Conservation (phyloP, 495 filamentous ascomycete species). For the Patellaria atrata region DNA sequence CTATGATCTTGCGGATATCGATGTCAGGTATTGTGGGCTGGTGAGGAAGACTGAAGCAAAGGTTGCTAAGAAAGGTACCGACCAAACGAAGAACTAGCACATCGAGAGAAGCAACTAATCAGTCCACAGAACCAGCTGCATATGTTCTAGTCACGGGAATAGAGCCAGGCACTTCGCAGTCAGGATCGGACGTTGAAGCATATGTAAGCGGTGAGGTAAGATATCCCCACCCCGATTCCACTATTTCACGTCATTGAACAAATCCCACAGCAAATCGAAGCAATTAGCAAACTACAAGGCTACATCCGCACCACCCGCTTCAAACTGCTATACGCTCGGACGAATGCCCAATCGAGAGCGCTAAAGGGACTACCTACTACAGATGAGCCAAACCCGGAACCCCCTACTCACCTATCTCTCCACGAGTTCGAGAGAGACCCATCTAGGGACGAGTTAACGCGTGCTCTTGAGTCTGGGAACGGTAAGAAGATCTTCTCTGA, state of each 20-base stretch:
- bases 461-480: neutral
- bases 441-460: no score
- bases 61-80: constrained; percentile 12
- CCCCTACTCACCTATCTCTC: constrained; percentile 12
- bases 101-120: neutral
- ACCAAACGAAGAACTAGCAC: neutral
- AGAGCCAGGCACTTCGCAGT: constrained; percentile 12
- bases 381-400: constrained; percentile 16
- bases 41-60: constrained; percentile 13
- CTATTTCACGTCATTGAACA: neutral
- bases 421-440: constrained; percentile 14
- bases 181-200: constrained; percentile 13
- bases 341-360: constrained; percentile 14
- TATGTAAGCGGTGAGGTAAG: constrained; percentile 13
- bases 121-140: constrained; percentile 5
- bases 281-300: constrained; percentile 8
- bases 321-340: constrained; percentile 11
- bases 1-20: constrained; percentile 21
- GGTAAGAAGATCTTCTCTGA: constrained; percentile 3
- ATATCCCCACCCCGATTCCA: no score
- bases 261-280: constrained; percentile 4
- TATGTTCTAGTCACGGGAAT: constrained; percentile 11
- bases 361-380: constrained; percentile 16
- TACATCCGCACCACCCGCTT: constrained; percentile 18
- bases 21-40: constrained; percentile 15